phyloP scores from a whole-genome alignment of 441 rosid genomes.

The Populus hybrid region DNA sequence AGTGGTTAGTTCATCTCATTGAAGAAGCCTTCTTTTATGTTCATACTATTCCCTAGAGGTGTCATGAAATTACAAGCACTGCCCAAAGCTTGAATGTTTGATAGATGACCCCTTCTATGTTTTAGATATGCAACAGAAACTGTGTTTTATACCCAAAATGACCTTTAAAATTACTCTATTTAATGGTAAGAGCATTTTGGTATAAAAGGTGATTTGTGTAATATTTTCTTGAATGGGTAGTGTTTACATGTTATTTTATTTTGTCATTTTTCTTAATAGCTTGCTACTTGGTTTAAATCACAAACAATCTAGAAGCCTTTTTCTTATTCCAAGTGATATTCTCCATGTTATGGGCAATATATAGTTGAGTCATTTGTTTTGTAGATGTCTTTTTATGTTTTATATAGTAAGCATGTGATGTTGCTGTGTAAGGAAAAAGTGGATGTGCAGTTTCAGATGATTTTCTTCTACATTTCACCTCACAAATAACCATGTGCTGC shows the following conservation, averaged over 20 bases:
- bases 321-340: not conserved
- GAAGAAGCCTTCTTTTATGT: not conserved
- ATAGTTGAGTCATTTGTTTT: constrained; percentile 2
- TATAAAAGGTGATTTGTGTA: too few species aligned
- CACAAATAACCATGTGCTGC: not conserved
- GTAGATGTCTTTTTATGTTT: not conserved
- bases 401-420: not conserved
- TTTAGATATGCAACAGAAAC: too few species aligned
- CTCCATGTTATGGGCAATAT: not conserved
- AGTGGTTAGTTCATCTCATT: not conserved
- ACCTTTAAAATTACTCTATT: too few species aligned
- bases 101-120: too few species aligned
- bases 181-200: too few species aligned
- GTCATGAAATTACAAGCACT: too few species aligned
- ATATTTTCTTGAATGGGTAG: not conserved
- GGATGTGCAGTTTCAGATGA: not conserved
- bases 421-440: not conserved
- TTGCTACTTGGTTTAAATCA: not conserved
- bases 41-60: not conserved
- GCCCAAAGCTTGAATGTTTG: too few species aligned
- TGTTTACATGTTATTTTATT: too few species aligned
- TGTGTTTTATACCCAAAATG: too few species aligned
- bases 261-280: not conserved
- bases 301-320: not conserved
- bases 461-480: not conserved